Evolutionary conservation across 768 basidiomycete species (phyloP), one percentile per base, ranked within the genome.

Genomic region (Kwoniella bestiolae): DNA sequence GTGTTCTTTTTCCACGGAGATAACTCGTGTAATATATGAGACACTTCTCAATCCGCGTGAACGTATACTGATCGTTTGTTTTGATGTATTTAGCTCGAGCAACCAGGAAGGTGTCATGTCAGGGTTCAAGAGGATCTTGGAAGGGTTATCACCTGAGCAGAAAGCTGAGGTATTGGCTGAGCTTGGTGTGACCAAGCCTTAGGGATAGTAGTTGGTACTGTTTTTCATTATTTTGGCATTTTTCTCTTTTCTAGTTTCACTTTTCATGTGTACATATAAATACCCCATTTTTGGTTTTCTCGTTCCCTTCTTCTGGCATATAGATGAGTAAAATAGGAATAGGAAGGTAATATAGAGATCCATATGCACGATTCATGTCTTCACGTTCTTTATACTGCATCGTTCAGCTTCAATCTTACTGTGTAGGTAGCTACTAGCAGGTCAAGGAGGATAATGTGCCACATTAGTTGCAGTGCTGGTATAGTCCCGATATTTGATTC

Each of bases 61-160:
- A 35, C 11, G 25, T 9, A 18, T 14, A 3, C 8, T 38, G 7
- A 31, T 25, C 46, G 52, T 32, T 21, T 5, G 29, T 32, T 5
- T 41, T 47, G 5, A 47, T 64, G 53, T 21, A 64, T 41, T 29
- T 38, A 73, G 70, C 14, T 55, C 62, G 18, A 69, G 68, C 11
- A 77, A 77, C 56, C 76, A 75, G 53, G 70, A 73, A 7, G 76
- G 76, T 55, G 74, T 77, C 29, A 63, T 75, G 53, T 62, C 65
- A 14, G 76, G 76, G 2, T 73, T 77, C 68, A 75, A 70, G 68
- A 46, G 66, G 45, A 73, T 77, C 28, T 56, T 77, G 26, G 74
- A 77, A 34, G 68, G 67, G 4, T 65, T 77, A 21, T 58, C 70
- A 31, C 63, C 73, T 9, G 55, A 69, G 31, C 71, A 77, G 56